Percentiles rank a stretch among this genome's conserved stretches.
phyloP scores from a whole-genome alignment of 2,329 filamentous ascomycete genomes.

The Colletotrichum graminicola region DNA sequence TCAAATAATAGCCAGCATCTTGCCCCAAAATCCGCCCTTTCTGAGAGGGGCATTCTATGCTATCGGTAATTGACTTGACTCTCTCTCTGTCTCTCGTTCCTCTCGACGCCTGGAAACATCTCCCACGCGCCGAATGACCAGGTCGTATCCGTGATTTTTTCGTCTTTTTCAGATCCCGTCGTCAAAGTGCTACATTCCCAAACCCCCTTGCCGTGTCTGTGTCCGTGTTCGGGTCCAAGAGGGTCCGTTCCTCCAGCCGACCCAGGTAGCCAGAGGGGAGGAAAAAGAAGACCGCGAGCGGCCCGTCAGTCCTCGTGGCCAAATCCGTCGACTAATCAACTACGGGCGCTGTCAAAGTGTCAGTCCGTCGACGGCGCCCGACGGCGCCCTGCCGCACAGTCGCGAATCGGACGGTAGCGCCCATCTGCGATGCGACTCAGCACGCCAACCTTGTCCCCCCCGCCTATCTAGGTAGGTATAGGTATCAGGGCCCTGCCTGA shows the following conservation, averaged over 20 bases:
- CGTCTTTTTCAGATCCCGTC: slow-evolving; percentile 9
- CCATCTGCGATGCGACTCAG: slow-evolving; percentile 32
- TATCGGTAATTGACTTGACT: background rate
- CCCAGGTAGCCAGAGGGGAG: background rate
- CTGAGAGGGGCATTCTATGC: background rate
- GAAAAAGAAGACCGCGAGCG: background rate
- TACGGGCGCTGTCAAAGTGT: slow-evolving; percentile 29
- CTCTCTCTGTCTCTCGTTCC: background rate
- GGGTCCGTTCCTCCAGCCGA: background rate
- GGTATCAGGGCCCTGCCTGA: background rate
- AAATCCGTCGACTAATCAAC: background rate
- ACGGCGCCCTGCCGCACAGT: slow-evolving; percentile 15
- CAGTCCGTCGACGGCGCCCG: slow-evolving; percentile 29
- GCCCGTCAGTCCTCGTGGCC: slow-evolving; percentile 10
- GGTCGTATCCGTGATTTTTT: background rate
- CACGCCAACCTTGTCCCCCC: slow-evolving; percentile 19
- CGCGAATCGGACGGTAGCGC: slow-evolving; percentile 33
- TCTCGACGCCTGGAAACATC: background rate
- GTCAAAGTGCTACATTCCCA: slow-evolving; percentile 21
- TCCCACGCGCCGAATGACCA: slow-evolving; percentile 7
- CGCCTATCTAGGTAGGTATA: background rate
- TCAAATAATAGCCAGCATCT: background rate
- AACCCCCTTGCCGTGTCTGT: slow-evolving; percentile 12
- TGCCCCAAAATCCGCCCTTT: background rate
- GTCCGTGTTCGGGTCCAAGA: slow-evolving; percentile 34